phyloP scores from a whole-genome alignment of 495 filamentous ascomycete species.

The Neurospora sp. region DNA sequence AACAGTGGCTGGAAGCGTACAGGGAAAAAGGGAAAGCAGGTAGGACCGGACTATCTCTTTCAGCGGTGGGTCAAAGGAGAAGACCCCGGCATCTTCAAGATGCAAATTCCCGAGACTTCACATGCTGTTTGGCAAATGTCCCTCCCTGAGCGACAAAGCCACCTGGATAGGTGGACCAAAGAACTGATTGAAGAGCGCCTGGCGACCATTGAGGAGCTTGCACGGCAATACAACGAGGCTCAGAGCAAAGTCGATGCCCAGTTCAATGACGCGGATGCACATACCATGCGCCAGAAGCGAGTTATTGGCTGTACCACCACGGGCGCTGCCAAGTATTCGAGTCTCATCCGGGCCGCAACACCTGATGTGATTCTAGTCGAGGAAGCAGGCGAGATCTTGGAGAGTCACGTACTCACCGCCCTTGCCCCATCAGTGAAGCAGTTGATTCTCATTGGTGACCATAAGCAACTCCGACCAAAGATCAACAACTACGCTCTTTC shows the following conservation, averaged over 20 bases:
- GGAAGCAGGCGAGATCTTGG: conserved; percentile 73
- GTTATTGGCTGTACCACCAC: conserved; percentile 74
- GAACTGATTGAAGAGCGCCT: conserved; percentile 42
- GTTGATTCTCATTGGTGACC: conserved; percentile 66
- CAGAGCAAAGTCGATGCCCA: conserved; percentile 31
- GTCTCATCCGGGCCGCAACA: conserved; percentile 38
- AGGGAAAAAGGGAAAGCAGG: conserved; percentile 35
- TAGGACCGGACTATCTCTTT: conserved; percentile 44
- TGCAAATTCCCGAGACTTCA: conserved; percentile 12
- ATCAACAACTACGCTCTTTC: conserved; percentile 54
- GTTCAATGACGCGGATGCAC: conserved; percentile 34
- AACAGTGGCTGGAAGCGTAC: conserved; percentile 31
- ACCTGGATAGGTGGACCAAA: conserved; percentile 37
- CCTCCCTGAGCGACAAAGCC: conserved; percentile 20
- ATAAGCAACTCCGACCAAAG: conserved; percentile 67
- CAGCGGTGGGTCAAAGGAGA: conserved; percentile 45
- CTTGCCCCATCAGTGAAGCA: conserved; percentile 52
- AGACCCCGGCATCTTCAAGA: conserved; percentile 33
- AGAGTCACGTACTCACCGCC: conserved; percentile 58
- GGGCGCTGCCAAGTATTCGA: conserved; percentile 53
- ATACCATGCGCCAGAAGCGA: conserved; percentile 42
- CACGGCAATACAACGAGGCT: conserved; percentile 32
- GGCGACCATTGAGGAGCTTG: conserved; percentile 24
- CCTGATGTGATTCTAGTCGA: conserved; percentile 58
- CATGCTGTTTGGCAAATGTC: conserved; percentile 47